phyloP scores from a whole-genome alignment of 768 basidiomycete genomes.

The Naganishia antarctica region DNA sequence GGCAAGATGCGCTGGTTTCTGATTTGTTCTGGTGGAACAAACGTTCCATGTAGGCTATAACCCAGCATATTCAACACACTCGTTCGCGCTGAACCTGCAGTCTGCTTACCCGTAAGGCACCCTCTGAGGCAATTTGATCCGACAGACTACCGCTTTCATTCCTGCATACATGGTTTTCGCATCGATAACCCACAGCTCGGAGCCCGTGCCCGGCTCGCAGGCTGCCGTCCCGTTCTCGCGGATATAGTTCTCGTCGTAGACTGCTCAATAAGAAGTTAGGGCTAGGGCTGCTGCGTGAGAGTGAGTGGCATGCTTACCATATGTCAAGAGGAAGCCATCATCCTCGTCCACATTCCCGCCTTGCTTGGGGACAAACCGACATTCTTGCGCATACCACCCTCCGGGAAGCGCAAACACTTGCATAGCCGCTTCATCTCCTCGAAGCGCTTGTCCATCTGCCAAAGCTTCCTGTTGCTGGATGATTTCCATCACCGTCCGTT shows the following conservation, averaged over 20 bases:
- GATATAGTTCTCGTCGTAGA: conserved; percentile 50
- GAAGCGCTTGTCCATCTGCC: conserved; percentile 22
- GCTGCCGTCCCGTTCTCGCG: conserved; percentile 38
- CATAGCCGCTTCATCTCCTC: conserved; percentile 34
- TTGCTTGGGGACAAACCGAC: conserved; percentile 46
- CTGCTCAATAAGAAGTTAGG: conserved; percentile 23
- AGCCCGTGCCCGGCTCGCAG: conserved; percentile 35
- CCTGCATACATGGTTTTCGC: conserved; percentile 43
- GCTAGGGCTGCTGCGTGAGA: background rate
- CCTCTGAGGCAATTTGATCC: conserved; percentile 46
- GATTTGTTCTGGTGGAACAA: conserved; percentile 31
- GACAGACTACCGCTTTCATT: conserved; percentile 40
- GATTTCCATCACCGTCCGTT: conserved; percentile 40
- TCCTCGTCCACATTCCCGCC: conserved; percentile 40
- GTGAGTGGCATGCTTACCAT: conserved; percentile 45
- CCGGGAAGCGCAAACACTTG: conserved; percentile 48
- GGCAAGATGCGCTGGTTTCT: conserved; percentile 31
- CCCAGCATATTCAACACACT: conserved; percentile 11
- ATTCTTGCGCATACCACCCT: conserved; percentile 49
- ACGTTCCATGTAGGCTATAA: conserved; percentile 42
- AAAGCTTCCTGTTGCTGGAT: conserved; percentile 33
- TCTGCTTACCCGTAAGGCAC: conserved; percentile 46
- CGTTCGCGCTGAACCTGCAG: background rate
- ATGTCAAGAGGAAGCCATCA: conserved; percentile 50
- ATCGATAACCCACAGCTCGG: conserved; percentile 52